Conservation (phyloP, 495 filamentous ascomycete species). For the Apodospora peruviana region DNA sequence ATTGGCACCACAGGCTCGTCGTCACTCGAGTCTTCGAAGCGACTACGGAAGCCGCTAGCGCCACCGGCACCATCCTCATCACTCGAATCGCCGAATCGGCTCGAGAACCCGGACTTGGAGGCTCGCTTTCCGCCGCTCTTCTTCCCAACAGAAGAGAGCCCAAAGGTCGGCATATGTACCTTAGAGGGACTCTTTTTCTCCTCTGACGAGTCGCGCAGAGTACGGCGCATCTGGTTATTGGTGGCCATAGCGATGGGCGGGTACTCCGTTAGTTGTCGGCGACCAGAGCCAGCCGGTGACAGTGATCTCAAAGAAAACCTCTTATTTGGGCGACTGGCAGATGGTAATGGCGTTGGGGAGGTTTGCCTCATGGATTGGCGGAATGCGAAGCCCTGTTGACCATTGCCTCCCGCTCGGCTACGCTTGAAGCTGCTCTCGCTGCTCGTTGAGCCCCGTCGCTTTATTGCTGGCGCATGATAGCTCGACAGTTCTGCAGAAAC, state of each 20-base stretch:
- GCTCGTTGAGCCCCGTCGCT: conserved; percentile 37
- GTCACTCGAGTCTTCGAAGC: conserved; percentile 80
- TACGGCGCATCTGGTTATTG: conserved; percentile 23
- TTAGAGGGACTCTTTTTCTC: conserved; percentile 17
- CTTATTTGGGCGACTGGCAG: conserved; percentile 19
- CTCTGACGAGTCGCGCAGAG: conserved; percentile 18
- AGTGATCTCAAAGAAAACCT: conserved; percentile 37
- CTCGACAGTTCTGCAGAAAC: conserved; percentile 13
- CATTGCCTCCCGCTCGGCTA: conserved; percentile 14
- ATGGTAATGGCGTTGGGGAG: conserved; percentile 17
- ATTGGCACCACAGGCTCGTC: conserved; percentile 45
- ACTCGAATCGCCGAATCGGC: conserved; percentile 59
- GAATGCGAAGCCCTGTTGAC: conserved; percentile 24
- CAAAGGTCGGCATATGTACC: conserved; percentile 29
- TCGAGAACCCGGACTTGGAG: conserved; percentile 22
- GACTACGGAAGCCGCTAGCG: conserved; percentile 52
- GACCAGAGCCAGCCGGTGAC: conserved; percentile 29
- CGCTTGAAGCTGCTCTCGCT: conserved; percentile 49
- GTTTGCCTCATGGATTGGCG: conserved; percentile 36
- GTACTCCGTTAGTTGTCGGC: conserved; percentile 15
- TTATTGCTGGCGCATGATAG: conserved; percentile 10
- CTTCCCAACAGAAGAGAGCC: conserved; percentile 19
- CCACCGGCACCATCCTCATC: conserved; percentile 60
- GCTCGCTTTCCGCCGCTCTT: conserved; percentile 14
- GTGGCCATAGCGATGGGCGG: conserved; percentile 4